Evolutionary conservation across 2,329 filamentous ascomycete species (phyloP).

Genomic region (Colletotrichum sp.): DNA sequence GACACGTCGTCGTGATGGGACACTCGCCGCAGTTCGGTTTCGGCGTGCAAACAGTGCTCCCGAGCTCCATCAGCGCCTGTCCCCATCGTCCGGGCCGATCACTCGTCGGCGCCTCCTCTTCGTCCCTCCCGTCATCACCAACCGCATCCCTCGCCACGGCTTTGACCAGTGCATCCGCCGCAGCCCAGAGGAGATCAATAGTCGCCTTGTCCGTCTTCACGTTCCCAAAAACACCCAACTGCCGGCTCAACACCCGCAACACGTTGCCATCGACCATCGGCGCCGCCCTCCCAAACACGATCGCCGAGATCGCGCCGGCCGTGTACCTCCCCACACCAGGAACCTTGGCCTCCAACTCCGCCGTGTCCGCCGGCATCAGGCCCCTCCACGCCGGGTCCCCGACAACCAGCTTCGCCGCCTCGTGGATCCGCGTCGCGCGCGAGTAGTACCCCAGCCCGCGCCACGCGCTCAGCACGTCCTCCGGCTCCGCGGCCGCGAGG

Average conservation of each 20-base stretch:
- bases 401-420: conserved; percentile 58
- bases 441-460: conserved; percentile 69
- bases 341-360: conserved; percentile 53
- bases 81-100: conserved; percentile 65
- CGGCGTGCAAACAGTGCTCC: conserved; percentile 66
- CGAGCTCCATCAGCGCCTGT: conserved; percentile 69
- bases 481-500: conserved; percentile 55
- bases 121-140: background rate
- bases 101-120: conserved; percentile 37
- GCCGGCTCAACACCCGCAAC: conserved; percentile 62
- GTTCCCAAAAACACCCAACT: conserved; percentile 62
- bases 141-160: conserved; percentile 47
- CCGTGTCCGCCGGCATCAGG: conserved; percentile 51
- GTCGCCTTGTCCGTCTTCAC: conserved; percentile 59
- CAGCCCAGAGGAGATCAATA: conserved; percentile 62
- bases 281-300: conserved; percentile 63
- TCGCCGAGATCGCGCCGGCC: conserved; percentile 65
- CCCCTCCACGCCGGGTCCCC: conserved; percentile 45
- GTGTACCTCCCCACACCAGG: conserved; percentile 68
- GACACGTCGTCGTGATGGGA: conserved; percentile 56
- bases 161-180: conserved; percentile 60
- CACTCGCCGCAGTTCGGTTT: conserved; percentile 60
- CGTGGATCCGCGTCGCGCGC: conserved; percentile 64
- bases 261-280: conserved; percentile 71
- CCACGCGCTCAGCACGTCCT: conserved; percentile 65